Conservation (phyloP, 139 green algal species). For the Micromonas commoda region DNA sequence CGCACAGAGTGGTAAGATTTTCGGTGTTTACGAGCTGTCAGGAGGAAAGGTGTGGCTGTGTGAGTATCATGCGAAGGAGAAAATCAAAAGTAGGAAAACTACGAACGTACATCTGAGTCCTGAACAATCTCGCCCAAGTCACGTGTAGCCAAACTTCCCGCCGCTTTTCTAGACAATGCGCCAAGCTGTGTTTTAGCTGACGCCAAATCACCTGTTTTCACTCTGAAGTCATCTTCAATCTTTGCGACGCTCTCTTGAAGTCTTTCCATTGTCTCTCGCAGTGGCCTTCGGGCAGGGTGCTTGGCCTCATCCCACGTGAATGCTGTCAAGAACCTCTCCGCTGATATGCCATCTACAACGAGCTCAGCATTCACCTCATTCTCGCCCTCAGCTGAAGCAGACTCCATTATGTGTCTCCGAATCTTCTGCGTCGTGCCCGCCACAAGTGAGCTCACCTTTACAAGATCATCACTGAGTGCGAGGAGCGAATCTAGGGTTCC, state of each 20-base stretch:
- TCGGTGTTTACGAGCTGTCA: slow-evolving; percentile 70
- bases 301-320: slow-evolving; percentile 97
- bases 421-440: slow-evolving; percentile 85
- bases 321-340: slow-evolving; percentile 64
- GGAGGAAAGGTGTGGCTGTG: no score
- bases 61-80: not conserved
- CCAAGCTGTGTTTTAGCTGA: slow-evolving; percentile 63
- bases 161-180: slow-evolving; percentile 65
- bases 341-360: slow-evolving; percentile 57
- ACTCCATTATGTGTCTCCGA: slow-evolving; percentile 47
- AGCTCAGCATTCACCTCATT: slow-evolving; percentile 24
- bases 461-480: slow-evolving; percentile 83
- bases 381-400: not conserved
- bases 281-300: slow-evolving; percentile 72
- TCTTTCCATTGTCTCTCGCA: slow-evolving; percentile 83
- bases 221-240: slow-evolving; percentile 97
- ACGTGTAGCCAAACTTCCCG: slow-evolving; percentile 79
- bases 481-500: slow-evolving; percentile 92
- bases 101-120: slow-evolving; percentile 47
- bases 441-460: slow-evolving; percentile 54
- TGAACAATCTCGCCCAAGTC: slow-evolving; percentile 68
- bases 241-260: slow-evolving; percentile 76
- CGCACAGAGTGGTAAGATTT: slow-evolving; percentile 85
- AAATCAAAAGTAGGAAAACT: not conserved
- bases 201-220: slow-evolving; percentile 72